These are phyloP conservation scores for Shiraia bambusicola DNA, from an alignment of 2,329 filamentous ascomycete species.

Conservation along the genomic window DNA sequence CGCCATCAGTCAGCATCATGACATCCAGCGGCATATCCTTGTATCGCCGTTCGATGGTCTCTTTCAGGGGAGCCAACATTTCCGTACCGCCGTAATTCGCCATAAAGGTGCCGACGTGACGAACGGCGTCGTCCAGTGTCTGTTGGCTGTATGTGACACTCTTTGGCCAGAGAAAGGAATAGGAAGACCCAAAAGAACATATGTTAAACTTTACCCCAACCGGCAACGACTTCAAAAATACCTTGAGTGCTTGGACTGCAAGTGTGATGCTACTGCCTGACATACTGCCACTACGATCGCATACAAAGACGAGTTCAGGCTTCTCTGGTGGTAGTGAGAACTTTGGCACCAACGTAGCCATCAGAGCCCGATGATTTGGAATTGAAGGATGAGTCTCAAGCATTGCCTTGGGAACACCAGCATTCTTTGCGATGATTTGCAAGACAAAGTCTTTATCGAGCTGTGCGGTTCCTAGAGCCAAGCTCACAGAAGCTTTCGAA, in stretches of 20 bases:
- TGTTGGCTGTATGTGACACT: slow-evolving; percentile 51
- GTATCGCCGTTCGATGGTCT: slow-evolving; percentile 50
- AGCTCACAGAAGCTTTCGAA: slow-evolving; percentile 62
- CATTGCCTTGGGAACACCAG: slow-evolving; percentile 63
- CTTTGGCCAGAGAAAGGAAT: slow-evolving; percentile 52
- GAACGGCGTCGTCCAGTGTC: slow-evolving; percentile 48
- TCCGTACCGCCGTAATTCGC: slow-evolving; percentile 58
- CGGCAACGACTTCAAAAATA: slow-evolving; percentile 68
- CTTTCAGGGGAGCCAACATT: slow-evolving; percentile 51
- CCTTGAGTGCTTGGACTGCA: slow-evolving; percentile 57
- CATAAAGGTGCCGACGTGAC: slow-evolving; percentile 46
- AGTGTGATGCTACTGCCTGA: slow-evolving; percentile 52
- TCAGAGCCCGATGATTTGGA: slow-evolving; percentile 64
- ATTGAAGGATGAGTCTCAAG: slow-evolving; percentile 66
- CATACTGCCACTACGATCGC: slow-evolving; percentile 73
- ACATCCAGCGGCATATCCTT: slow-evolving; percentile 54
- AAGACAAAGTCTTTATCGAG: slow-evolving; percentile 69
- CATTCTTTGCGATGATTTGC: slow-evolving; percentile 62
- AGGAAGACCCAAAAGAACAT: slow-evolving; percentile 61
- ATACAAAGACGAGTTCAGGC: slow-evolving; percentile 70
- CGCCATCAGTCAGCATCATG: slow-evolving; percentile 59
- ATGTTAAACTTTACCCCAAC: slow-evolving; percentile 69
- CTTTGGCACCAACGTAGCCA: slow-evolving; percentile 70
- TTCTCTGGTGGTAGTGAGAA: slow-evolving; percentile 60
- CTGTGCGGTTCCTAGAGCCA: slow-evolving; percentile 55